Percentiles rank a stretch among this genome's conserved stretches.
Conservation (phyloP, 139 green algal genomes). For the Chlamydomonas incerta region DNA sequence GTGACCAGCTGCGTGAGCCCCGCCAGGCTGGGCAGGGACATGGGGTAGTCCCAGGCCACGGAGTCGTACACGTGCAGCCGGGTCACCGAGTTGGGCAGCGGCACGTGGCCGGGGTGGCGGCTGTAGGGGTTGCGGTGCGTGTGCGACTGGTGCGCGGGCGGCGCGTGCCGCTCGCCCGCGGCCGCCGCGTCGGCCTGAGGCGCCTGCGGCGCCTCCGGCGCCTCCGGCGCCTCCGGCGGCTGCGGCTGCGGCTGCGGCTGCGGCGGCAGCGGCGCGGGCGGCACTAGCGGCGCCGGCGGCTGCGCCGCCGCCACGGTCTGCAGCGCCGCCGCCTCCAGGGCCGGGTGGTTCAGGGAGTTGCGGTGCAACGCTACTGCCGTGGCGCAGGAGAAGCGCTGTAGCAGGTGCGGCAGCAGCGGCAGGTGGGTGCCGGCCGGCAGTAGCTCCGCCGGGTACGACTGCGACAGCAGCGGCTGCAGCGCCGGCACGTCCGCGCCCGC, state of each 20-base stretch:
- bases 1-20: constrained; percentile 13
- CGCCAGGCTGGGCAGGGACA: not conserved
- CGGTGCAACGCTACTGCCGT: constrained; percentile 13
- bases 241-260: no score
- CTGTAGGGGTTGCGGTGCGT: no score
- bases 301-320: not conserved
- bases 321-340: constrained; percentile 10
- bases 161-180: no score
- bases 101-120: not conserved
- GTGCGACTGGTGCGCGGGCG: no score
- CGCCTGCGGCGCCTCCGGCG: no score
- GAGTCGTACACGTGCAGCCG: constrained; percentile 22
- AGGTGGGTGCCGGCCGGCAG: not conserved
- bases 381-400: constrained; percentile 13
- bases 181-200: no score
- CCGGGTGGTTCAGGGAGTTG: not conserved
- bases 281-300: no score
- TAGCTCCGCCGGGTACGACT: no score
- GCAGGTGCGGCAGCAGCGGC: not conserved
- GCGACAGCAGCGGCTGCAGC: no score
- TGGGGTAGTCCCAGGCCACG: constrained; percentile 30
- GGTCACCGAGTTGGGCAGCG: not conserved
- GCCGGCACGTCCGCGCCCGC: not conserved
- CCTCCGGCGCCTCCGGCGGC: no score
- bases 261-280: no score